Conservation (phyloP, 2,329 filamentous ascomycete species). For the Fusarium papillatum region DNA sequence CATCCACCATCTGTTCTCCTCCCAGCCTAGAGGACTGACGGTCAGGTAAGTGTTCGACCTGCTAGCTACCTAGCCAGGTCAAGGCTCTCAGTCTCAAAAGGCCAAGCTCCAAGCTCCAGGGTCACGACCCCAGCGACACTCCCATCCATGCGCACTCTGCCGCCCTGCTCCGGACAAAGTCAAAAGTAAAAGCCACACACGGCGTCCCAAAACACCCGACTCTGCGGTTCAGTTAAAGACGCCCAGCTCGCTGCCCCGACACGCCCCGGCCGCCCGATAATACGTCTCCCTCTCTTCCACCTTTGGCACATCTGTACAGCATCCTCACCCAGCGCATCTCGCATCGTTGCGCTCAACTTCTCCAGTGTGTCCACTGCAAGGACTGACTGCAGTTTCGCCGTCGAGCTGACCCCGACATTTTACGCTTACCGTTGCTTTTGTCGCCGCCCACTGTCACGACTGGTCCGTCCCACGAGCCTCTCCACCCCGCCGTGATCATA, state of each 20-base stretch:
- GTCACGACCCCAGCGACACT: conserved; percentile 23
- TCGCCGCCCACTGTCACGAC: conserved; percentile 28
- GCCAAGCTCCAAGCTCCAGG: conserved; percentile 26
- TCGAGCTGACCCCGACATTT: conserved; percentile 14
- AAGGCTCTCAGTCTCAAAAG: conserved; percentile 25
- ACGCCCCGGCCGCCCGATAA: conserved; percentile 32
- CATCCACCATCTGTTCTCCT: conserved; percentile 40
- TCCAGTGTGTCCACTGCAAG: background rate
- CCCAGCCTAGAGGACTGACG: conserved; percentile 31
- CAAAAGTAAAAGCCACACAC: conserved; percentile 36
- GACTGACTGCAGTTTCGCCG: conserved; percentile 8
- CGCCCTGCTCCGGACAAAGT: conserved; percentile 32
- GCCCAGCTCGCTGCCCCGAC: conserved; percentile 30
- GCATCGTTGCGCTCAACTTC: conserved; percentile 17
- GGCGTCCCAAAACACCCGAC: conserved; percentile 37
- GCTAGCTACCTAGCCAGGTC: conserved; percentile 22
- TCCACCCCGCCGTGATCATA: conserved; percentile 37
- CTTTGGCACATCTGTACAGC: conserved; percentile 27
- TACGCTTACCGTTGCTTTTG: conserved; percentile 36
- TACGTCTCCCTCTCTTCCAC: conserved; percentile 32
- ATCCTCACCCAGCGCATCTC: conserved; percentile 16
- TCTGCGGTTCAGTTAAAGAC: conserved; percentile 45
- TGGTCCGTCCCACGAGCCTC: conserved; percentile 35
- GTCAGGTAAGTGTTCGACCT: conserved; percentile 26
- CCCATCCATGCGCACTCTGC: conserved; percentile 34